A percentile compares a stretch with the other conserved stretches of the same genome.
Conservation (phyloP, 1,284 basidiomycete species). For the Malassezia cuniculi region DNA sequence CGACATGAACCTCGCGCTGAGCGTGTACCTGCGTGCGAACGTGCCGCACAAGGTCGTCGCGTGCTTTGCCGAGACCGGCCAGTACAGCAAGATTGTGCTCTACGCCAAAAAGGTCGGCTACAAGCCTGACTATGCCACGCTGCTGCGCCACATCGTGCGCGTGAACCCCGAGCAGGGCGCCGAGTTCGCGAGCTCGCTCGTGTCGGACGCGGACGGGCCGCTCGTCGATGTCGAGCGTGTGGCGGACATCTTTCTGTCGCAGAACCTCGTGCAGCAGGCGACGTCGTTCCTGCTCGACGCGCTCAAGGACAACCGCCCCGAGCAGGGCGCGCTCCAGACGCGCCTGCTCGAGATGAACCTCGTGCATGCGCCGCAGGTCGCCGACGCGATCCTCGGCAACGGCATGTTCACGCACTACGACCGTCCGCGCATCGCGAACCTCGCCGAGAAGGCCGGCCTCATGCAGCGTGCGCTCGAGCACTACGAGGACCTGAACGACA, state of each 20-base stretch:
- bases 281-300: conserved; percentile 96
- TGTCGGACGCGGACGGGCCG: conserved; percentile 83
- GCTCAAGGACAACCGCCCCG: conserved; percentile 97
- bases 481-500: conserved; percentile 89
- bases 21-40: conserved; percentile 93
- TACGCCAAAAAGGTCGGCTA: conserved; percentile 98
- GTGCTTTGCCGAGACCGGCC: conserved; percentile 96
- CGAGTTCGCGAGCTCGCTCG: conserved; percentile 89
- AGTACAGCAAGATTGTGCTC: conserved; percentile 94
- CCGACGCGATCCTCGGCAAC: conserved; percentile 96
- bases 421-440: conserved; percentile 85
- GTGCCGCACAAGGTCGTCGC: conserved; percentile 94
- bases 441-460: conserved; percentile 95
- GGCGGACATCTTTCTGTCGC: conserved; percentile 90
- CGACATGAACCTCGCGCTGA: conserved; percentile 97
- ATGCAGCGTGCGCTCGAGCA: conserved; percentile 92
- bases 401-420: conserved; percentile 99
- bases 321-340: conserved; percentile 91
- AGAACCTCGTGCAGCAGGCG: conserved; percentile 98
- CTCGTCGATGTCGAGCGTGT: conserved; percentile 73
- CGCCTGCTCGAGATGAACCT: conserved; percentile 97
- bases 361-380: conserved; percentile 92
- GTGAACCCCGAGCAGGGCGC: conserved; percentile 94
- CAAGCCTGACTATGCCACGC: conserved; percentile 78
- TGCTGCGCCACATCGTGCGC: conserved; percentile 95